A percentile compares a stretch with the other conserved stretches of the same genome.
Evolutionary conservation across 2,329 filamentous ascomycete species (phyloP).

Genomic region (Fusarium sp.): DNA sequence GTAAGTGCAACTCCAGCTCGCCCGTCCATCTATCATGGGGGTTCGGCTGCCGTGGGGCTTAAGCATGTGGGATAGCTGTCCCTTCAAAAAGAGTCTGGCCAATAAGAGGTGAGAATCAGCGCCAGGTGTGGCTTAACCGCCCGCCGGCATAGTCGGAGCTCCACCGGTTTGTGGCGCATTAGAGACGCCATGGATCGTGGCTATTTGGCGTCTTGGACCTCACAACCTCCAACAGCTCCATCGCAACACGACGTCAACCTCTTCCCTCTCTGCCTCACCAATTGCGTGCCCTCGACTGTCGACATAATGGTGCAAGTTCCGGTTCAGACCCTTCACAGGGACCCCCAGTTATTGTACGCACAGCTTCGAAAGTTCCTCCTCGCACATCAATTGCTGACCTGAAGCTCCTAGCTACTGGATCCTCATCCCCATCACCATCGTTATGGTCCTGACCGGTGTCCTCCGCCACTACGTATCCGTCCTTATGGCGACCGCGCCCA

Average conservation of each 20-base stretch:
- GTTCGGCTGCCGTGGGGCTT: slow-evolving; percentile 28
- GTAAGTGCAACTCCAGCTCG: slow-evolving; percentile 1
- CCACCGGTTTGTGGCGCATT: slow-evolving; percentile 29
- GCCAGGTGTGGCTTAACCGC: slow-evolving; percentile 20
- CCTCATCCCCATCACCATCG: slow-evolving; percentile 93
- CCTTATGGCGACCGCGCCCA: slow-evolving; percentile 87
- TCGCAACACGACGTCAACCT: slow-evolving; percentile 26
- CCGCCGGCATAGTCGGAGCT: slow-evolving; percentile 3
- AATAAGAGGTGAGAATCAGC: background rate
- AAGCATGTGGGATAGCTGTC: slow-evolving; percentile 38
- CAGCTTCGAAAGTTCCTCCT: slow-evolving; percentile 5
- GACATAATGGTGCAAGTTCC: slow-evolving; percentile 81
- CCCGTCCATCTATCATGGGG: slow-evolving; percentile 14
- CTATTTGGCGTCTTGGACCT: slow-evolving; percentile 33
- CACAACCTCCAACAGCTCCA: slow-evolving; percentile 24
- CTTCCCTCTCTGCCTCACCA: background rate
- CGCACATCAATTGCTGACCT: slow-evolving; percentile 26
- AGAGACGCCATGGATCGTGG: slow-evolving; percentile 27
- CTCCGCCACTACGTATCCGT: slow-evolving; percentile 96
- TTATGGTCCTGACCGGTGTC: slow-evolving; percentile 97
- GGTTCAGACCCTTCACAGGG: slow-evolving; percentile 95
- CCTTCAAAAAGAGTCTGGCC: slow-evolving; percentile 23
- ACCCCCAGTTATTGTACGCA: slow-evolving; percentile 95
- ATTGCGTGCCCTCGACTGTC: slow-evolving; percentile 16
- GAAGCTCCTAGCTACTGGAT: slow-evolving; percentile 88